Evolutionary conservation across 768 basidiomycete species (phyloP).

Genomic region (Phanerodontia chrysosporium): DNA sequence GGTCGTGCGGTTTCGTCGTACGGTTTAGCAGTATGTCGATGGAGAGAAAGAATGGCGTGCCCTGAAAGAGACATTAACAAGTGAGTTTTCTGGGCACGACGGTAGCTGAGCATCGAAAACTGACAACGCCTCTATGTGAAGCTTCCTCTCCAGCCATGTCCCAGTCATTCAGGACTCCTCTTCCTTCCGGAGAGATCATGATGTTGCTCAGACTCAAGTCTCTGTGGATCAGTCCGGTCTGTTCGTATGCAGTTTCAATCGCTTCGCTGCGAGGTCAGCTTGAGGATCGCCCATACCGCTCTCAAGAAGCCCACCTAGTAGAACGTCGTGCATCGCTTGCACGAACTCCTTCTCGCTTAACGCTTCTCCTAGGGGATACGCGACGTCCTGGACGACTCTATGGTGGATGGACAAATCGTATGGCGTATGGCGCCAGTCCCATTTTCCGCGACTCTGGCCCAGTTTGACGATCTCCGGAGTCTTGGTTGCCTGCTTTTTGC

Average conservation of each 20-base stretch:
- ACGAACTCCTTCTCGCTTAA: not conserved
- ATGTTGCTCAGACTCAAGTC: slow-evolving; percentile 6
- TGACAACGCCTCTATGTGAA: not conserved
- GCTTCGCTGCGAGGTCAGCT: not conserved
- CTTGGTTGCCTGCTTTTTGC: not conserved
- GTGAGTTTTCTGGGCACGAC: too few species aligned
- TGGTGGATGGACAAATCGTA: not conserved
- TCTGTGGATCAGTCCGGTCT: not conserved
- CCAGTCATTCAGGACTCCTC: slow-evolving; percentile 8
- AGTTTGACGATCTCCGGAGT: not conserved
- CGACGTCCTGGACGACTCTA: slow-evolving; percentile 5
- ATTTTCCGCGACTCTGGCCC: not conserved
- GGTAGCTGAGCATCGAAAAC: too few species aligned
- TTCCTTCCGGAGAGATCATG: not conserved
- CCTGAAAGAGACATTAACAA: slow-evolving; percentile 9
- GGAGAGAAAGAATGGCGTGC: slow-evolving; percentile 15
- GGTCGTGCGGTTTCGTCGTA: not conserved
- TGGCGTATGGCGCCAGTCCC: not conserved
- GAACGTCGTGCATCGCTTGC: not conserved
- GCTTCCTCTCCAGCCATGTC: not conserved
- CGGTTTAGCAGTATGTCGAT: not conserved
- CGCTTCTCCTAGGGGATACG: not conserved
- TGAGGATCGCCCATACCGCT: not conserved
- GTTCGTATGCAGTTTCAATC: not conserved
- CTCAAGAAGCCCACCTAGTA: not conserved